Percentiles rank a stretch among this genome's conserved stretches.
Conservation (phyloP, 1,284 basidiomycete species). For the Moesziomyces globuligerus region DNA sequence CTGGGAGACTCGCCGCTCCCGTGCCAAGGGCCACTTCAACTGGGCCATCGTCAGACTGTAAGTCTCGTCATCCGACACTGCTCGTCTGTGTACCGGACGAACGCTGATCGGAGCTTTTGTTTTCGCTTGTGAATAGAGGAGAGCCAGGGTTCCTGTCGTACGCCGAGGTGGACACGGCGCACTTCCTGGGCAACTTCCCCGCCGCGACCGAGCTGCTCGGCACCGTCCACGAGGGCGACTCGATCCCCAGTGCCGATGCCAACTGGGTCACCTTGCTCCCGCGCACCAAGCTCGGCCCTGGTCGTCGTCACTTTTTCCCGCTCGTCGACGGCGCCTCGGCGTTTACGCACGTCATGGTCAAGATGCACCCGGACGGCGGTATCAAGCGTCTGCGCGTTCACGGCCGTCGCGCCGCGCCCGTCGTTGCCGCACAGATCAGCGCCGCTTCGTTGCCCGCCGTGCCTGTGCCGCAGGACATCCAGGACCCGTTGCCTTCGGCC, state of each 20-base stretch:
- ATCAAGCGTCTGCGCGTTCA: slow-evolving; percentile 88
- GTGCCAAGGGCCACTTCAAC: slow-evolving; percentile 82
- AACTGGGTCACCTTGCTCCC: slow-evolving; percentile 81
- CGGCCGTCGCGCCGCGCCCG: slow-evolving; percentile 73
- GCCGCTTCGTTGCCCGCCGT: slow-evolving; percentile 24
- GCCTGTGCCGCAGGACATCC: slow-evolving; percentile 53
- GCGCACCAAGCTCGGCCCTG: slow-evolving; percentile 84
- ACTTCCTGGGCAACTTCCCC: slow-evolving; percentile 96
- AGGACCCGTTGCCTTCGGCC: slow-evolving; percentile 43
- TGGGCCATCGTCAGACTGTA: slow-evolving; percentile 91
- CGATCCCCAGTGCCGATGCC: slow-evolving; percentile 40
- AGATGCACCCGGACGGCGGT: slow-evolving; percentile 94
- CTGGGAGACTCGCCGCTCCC: slow-evolving; percentile 94
- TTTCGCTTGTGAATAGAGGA: slow-evolving; percentile 19
- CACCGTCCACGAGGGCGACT: slow-evolving; percentile 68
- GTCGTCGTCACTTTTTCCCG: slow-evolving; percentile 88
- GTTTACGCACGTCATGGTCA: slow-evolving; percentile 86
- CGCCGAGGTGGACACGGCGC: slow-evolving; percentile 89
- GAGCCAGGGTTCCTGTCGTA: slow-evolving; percentile 76
- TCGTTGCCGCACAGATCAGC: slow-evolving; percentile 26
- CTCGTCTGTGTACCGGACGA: background rate
- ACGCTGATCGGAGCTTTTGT: background rate
- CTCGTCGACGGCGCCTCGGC: slow-evolving; percentile 73
- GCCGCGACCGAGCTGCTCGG: slow-evolving; percentile 82
- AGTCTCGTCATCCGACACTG: slow-evolving; percentile 61